Conservation (phyloP, 192 early-diverging fungal species). For the Coemansia sp. region DNA sequence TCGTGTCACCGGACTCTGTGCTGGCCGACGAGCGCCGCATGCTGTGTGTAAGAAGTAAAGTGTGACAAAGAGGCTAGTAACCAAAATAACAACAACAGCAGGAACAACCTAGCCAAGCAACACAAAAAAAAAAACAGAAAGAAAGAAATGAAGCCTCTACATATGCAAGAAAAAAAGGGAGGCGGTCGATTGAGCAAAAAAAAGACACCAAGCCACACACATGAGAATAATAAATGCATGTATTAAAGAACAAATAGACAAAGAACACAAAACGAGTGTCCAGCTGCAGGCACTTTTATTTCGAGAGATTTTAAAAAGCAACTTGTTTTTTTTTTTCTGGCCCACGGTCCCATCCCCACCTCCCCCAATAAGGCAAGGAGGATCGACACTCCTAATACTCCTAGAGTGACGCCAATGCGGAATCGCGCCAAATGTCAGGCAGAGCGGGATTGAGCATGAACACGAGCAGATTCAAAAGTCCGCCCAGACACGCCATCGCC, state of each 20-base stretch:
- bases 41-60: neutral
- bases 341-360: neutral
- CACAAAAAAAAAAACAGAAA: neutral
- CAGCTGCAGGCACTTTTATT: neutral
- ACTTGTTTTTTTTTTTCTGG: neutral
- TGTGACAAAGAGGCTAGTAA: neutral
- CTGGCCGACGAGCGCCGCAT: slow-evolving; percentile 11
- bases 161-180: neutral
- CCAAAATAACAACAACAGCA: slow-evolving; percentile 6
- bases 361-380: neutral
- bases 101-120: neutral
- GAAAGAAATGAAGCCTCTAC: neutral
- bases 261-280: neutral
- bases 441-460: slow-evolving; percentile 52
- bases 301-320: no score
- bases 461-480: slow-evolving; percentile 40
- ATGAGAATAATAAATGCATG: neutral
- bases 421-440: slow-evolving; percentile 40
- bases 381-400: slow-evolving; percentile 8
- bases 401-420: slow-evolving; percentile 14
- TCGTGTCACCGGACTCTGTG: neutral
- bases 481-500: slow-evolving; percentile 24
- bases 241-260: neutral
- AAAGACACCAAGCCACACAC: neutral
- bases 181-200: neutral